These are phyloP conservation scores for Eucalyptus urophylla DNA, from an alignment of 345 rosid species.

Conservation along the genomic window DNA sequence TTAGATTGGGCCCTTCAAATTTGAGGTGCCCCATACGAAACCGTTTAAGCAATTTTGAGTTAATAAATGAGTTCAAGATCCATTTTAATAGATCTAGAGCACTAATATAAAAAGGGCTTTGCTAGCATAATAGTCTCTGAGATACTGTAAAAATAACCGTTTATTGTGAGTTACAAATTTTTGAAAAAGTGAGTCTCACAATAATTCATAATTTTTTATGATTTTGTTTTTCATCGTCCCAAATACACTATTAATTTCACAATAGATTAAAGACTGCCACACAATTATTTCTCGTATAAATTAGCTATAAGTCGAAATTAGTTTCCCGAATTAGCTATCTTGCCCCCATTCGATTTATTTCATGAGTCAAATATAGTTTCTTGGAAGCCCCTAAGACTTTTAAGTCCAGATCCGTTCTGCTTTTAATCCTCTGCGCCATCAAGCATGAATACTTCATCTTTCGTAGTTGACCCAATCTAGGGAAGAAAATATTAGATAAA, in stretches of 20 bases:
- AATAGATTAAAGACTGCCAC: rapidly evolving
- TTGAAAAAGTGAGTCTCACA: rapidly evolving
- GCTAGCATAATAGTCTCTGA: too few relatives aligned
- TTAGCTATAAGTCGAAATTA: background rate
- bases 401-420: background rate
- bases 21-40: background rate
- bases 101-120: background rate
- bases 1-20: background rate
- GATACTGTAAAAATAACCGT: rapidly evolving
- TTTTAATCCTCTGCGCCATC: background rate
- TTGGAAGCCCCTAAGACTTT: background rate
- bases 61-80: background rate
- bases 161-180: too few relatives aligned
- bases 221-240: rapidly evolving
- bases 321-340: background rate
- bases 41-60: background rate
- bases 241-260: too few relatives aligned
- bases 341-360: background rate
- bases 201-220: too few relatives aligned
- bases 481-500: background rate
- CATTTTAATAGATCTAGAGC: background rate
- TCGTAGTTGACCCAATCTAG: background rate
- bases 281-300: too few relatives aligned
- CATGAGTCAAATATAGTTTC: background rate
- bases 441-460: background rate